Conservation (phyloP, 768 basidiomycete genomes). For the Pisolithus tinctorius region DNA sequence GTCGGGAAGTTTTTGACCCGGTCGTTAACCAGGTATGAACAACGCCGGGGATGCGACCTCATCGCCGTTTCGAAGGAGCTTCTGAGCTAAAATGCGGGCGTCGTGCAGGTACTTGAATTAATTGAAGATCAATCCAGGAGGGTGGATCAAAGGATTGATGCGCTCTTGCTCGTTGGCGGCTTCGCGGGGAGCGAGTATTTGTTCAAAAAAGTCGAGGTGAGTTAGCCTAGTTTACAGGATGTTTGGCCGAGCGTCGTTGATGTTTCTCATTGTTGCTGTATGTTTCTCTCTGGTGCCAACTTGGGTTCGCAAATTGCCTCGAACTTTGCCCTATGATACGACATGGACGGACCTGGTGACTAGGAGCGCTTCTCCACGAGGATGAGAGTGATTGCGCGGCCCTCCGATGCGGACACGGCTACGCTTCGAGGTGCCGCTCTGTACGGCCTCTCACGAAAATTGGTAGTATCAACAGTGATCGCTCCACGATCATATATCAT, state of each 20-base stretch:
- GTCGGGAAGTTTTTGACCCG: constrained; percentile 83
- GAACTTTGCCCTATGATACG: background rate
- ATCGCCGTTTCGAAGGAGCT: background rate
- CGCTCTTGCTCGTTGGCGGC: constrained; percentile 83
- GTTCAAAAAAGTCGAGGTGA: constrained; percentile 69
- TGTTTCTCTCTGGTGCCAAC: too few relatives aligned
- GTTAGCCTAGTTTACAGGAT: constrained; percentile 13
- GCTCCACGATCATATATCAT: constrained; percentile 81
- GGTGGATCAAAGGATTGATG: constrained; percentile 69
- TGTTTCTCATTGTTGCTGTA: too few relatives aligned
- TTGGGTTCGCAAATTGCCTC: too few relatives aligned
- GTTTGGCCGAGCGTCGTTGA: background rate
- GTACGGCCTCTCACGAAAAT: constrained; percentile 72
- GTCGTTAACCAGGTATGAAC: constrained; percentile 67
- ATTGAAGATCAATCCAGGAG: constrained; percentile 69
- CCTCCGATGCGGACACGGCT: constrained; percentile 83
- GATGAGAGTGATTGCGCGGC: constrained; percentile 74
- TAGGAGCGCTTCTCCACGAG: constrained; percentile 61
- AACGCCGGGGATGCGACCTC: constrained; percentile 3
- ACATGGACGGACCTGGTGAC: constrained; percentile 8
- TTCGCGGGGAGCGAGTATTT: constrained; percentile 85
- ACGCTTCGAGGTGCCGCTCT: constrained; percentile 84
- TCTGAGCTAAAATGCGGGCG: constrained; percentile 1
- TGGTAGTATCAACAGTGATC: constrained; percentile 77
- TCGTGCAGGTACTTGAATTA: constrained; percentile 60